Evolutionary conservation across 2,329 filamentous ascomycete species (phyloP).

Genomic region (Pestalotiopsis sp.): DNA sequence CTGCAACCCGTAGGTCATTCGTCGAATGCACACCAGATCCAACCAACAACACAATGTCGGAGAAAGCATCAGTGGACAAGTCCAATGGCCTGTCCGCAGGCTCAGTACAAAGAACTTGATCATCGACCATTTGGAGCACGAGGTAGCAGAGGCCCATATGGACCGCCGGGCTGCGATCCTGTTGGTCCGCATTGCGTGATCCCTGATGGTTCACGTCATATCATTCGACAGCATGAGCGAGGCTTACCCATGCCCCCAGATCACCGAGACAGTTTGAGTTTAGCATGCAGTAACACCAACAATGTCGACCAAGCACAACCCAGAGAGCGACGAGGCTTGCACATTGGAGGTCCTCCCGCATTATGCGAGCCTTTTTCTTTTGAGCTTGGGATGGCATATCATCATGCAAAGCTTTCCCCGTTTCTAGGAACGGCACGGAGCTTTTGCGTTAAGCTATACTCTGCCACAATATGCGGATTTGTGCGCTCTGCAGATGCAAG

Average conservation of each 20-base stretch:
- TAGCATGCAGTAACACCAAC: slow-evolving; percentile 3
- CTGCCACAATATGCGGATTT: neutral
- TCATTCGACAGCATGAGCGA: slow-evolving; percentile 8
- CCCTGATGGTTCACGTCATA: slow-evolving; percentile 24
- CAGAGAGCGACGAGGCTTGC: neutral
- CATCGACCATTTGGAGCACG: slow-evolving; percentile 40
- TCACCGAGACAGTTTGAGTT: slow-evolving; percentile 5
- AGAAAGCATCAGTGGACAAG: slow-evolving; percentile 19
- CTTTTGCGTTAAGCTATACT: neutral
- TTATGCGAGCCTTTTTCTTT: slow-evolving; percentile 3
- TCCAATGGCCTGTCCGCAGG: slow-evolving; percentile 38
- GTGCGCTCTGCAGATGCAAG: neutral
- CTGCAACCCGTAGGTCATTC: neutral
- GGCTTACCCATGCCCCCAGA: slow-evolving; percentile 7
- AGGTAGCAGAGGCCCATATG: slow-evolving; percentile 33
- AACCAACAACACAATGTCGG: slow-evolving; percentile 30
- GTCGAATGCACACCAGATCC: slow-evolving; percentile 1
- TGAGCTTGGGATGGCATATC: neutral
- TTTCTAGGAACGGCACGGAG: slow-evolving; percentile 2
- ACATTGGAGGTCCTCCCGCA: neutral
- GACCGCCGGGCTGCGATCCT: slow-evolving; percentile 41
- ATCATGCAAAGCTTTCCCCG: neutral
- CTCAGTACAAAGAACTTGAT: slow-evolving; percentile 26
- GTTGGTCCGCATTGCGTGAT: slow-evolving; percentile 40
- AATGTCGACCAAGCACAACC: neutral